Base-by-base conservation (phyloP, 2,329 filamentous ascomycete species). In the Exophiala lecanii-corni region DNA sequence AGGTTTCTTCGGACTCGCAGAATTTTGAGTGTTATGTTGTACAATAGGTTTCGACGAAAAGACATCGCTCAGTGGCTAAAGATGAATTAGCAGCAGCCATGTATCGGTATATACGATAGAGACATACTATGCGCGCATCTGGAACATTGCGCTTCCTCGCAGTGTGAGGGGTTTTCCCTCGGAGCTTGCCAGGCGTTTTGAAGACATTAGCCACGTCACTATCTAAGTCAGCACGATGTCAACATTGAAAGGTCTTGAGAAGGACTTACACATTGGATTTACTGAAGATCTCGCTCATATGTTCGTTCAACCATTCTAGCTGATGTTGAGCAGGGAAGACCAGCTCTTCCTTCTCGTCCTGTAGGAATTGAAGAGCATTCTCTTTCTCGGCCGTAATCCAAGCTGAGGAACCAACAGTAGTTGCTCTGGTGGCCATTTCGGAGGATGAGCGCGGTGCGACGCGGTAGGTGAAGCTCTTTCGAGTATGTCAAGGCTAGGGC, bases 281-380 rank as follows among this genome's bases (percentile, higher is more conserved):
- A 58, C 82, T 84, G 63, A 97, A 94, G 59, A 98, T 87, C 51
- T 94, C 88, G 37, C 81, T 80, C 91, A 98, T 96, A 65, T 98
- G 92, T 69, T 97, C 92, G 60, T 98, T 97, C 57, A 98, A 73
- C 92, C 92, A 98, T 62, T 97, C 89, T 59, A 97, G 72, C 64
- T 98, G 92, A 67, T 97, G 94, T 45, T 86, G 81, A 50, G 87
- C 89, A 20, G 89, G 88, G 68, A 86, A 97, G 32, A 86, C 80
- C 60, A 97, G 94, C 68, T 98, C 94, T 55, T 97, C 91, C 41
- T 86, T 78, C 64, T 97, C 92, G 43, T 88, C 78, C 35, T 84
- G 75, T 12, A 85, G 77, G 51, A 96, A 81, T 53, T 86, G 78
- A 41, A 81, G 71, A 10, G 87, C 82, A 58, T 89, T 85, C 32